These are phyloP conservation scores for Emergomyces pasteurianus DNA, from an alignment of 2,329 filamentous ascomycete genomes.

Conservation along the genomic window DNA sequence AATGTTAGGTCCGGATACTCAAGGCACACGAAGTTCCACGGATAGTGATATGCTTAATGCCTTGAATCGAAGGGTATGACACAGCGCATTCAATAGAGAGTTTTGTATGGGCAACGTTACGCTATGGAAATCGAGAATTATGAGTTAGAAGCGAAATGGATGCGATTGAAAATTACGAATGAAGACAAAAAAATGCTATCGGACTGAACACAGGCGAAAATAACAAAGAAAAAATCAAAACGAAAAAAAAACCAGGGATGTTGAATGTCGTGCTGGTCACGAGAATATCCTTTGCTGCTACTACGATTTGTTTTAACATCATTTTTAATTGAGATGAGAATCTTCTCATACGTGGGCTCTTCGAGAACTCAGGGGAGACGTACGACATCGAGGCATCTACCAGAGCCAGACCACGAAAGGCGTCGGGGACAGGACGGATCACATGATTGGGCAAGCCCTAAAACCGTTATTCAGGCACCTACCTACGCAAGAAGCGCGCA, in stretches of 20 bases:
- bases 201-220: neutral
- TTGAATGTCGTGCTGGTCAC: constrained; percentile 9
- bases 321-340: constrained; percentile 1
- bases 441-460: no score
- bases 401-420: no score
- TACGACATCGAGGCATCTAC: neutral
- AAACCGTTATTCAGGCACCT: no score
- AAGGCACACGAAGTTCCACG: constrained; percentile 31
- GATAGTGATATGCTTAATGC: constrained; percentile 41
- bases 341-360: neutral
- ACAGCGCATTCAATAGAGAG: neutral
- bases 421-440: no score
- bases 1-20: constrained; percentile 33
- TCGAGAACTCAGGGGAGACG: no score
- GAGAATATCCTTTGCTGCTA: neutral
- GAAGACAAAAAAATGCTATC: neutral
- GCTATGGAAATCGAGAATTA: neutral
- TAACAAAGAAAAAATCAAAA: constrained; percentile 2
- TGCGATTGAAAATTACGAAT: neutral
- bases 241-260: constrained; percentile 2
- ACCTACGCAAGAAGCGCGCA: no score
- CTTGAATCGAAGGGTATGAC: constrained; percentile 27
- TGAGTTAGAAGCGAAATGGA: neutral
- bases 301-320: constrained; percentile 3
- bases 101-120: neutral